Base-by-base conservation (phyloP, 176 grass and related monocot genomes). In the Oryza nivara region DNA sequence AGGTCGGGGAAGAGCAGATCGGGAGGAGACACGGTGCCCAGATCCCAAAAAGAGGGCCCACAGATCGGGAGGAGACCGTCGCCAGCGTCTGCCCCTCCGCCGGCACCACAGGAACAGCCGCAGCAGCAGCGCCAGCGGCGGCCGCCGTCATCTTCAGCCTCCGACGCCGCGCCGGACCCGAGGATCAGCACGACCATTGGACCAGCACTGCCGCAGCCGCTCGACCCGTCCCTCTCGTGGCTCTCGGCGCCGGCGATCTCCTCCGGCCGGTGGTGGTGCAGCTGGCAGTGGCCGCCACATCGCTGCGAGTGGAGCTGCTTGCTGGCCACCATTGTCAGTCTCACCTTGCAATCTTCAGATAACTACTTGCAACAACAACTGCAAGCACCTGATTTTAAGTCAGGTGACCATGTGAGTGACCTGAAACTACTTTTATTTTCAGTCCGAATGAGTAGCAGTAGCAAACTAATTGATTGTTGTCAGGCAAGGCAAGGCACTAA, bases 121-220 rank as follows among this genome's bases (percentile, higher is more conserved):
- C 30, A 32, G 30, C 2, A 32, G 2, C 30, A 32, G 30, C 30
- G 30, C 30, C 2, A 11, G 19, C 46, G 26, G n/a, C 9, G 4
- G 25, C 20, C 3, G 58, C 2, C 20, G 58, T 63, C 58, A 9
- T 78, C 58, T 16, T 78, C 78, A 10, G 63, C 0, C 28, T 30
- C 28, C 13, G 56, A 6, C 40, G 40, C 61, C 17, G 80, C 30
- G 38, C 86, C 75, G 16, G 87, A 85, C 60, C 86, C 90, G 36
- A 95, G 92, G 4, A 84, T 91, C 17, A 97, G 72, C 17, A 76
- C 72, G 17, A 76, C 75, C 61, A 97, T 67, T 19, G 88, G 73
- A 25, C 73, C 84, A 15, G 32, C 34, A 11, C 65, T 20, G 13
- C 73, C 34, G 17, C 56, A 60, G 56, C 25, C 63, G 56, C 25